These are phyloP conservation scores for Crucihimalaya himalaica DNA, from an alignment of 345 rosid genomes.

Conservation along the genomic window DNA sequence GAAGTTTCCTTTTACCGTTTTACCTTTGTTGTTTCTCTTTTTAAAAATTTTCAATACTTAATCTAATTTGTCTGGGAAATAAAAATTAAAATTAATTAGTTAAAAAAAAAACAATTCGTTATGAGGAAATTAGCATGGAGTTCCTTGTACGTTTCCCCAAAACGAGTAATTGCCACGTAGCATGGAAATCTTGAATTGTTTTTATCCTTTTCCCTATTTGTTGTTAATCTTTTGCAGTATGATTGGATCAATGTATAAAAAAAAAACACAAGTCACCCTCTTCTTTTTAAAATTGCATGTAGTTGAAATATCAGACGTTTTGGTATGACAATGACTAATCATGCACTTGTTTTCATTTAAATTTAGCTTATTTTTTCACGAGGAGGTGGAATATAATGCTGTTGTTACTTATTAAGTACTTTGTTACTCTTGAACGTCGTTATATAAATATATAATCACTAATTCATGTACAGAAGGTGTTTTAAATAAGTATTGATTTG, in stretches of 20 bases:
- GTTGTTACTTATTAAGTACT: not conserved
- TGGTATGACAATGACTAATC: not conserved
- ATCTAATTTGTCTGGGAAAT: not conserved
- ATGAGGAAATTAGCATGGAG: conserved; percentile 28
- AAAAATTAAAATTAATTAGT: not conserved
- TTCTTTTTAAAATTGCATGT: not conserved
- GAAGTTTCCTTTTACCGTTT: conserved; percentile 34
- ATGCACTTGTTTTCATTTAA: not conserved
- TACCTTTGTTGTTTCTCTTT: not conserved
- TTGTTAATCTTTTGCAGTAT: not conserved
- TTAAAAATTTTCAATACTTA: not conserved
- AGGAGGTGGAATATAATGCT: not conserved
- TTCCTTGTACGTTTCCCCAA: conserved; percentile 39
- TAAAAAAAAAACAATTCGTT: not conserved
- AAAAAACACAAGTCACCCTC: not conserved
- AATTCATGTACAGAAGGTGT: too few relatives aligned
- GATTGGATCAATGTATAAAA: not conserved
- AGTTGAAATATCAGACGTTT: not conserved
- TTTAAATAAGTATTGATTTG: too few relatives aligned
- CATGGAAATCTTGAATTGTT: not conserved
- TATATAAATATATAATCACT: too few relatives aligned
- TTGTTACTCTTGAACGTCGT: not conserved
- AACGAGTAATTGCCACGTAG: conserved; percentile 33
- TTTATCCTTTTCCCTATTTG: not conserved
- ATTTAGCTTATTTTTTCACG: too few relatives aligned